phyloP scores from a whole-genome alignment of 1,284 basidiomycete genomes.

The Rhodotorula sp. region DNA sequence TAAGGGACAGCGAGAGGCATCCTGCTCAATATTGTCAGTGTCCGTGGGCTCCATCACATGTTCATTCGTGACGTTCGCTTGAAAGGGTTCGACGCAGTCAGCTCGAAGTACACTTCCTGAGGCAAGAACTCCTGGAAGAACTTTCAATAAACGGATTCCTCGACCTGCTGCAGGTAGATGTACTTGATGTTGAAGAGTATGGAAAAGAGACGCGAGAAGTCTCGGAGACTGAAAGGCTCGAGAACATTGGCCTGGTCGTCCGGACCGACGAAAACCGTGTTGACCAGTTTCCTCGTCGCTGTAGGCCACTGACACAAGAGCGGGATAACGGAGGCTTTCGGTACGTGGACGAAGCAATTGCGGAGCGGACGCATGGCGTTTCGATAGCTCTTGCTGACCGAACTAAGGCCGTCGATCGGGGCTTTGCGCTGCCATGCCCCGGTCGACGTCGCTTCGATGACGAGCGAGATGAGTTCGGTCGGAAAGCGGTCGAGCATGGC shows the following conservation, averaged over 20 bases:
- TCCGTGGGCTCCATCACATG: too few species aligned
- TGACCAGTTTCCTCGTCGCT: not conserved
- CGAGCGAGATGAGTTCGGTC: not conserved
- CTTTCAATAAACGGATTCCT: too few species aligned
- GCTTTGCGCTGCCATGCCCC: not conserved
- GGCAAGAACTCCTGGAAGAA: too few species aligned
- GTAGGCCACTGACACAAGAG: not conserved
- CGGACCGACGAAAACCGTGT: not conserved
- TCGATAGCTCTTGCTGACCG: not conserved
- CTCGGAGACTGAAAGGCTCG: not conserved
- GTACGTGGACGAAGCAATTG: not conserved
- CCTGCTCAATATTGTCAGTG: too few species aligned
- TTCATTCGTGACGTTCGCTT: not conserved
- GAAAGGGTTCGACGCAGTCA: not conserved
- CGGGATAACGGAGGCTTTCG: not conserved
- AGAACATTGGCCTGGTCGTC: not conserved
- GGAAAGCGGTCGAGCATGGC: constrained; percentile 2
- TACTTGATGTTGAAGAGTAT: too few species aligned
- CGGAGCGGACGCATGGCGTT: not conserved
- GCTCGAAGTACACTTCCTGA: too few species aligned
- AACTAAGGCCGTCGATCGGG: not conserved
- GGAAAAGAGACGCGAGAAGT: too few species aligned
- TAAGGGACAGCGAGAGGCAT: too few species aligned
- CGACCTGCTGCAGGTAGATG: too few species aligned
- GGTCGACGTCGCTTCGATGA: not conserved